Percentiles rank a stretch among this genome's conserved stretches.
These are phyloP conservation scores for Tetrahymena malaccensis DNA, from an alignment of 73 alveolate species.

Conservation along the genomic window DNA sequence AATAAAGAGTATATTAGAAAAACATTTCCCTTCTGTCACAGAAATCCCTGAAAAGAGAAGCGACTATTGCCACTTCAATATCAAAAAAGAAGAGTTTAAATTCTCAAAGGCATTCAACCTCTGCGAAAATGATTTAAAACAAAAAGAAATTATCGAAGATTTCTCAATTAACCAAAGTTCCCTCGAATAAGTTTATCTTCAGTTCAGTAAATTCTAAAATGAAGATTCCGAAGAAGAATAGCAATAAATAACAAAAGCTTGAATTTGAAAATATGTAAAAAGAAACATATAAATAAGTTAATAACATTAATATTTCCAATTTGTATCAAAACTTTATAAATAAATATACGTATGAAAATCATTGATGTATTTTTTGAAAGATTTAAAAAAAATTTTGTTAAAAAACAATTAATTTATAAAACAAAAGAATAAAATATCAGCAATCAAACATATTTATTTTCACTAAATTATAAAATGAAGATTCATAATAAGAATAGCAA, in stretches of 20 bases:
- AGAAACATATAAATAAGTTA: no score
- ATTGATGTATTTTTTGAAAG: no score
- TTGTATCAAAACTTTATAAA: no score
- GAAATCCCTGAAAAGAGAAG: background rate
- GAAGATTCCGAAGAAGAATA: background rate
- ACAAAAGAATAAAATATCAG: no score
- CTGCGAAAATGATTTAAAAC: background rate
- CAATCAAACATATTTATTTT: no score
- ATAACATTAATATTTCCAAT: no score
- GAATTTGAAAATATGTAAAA: no score
- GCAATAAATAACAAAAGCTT: background rate
- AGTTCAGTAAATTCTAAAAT: background rate
- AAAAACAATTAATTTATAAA: no score
- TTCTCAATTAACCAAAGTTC: background rate
- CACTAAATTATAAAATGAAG: background rate
- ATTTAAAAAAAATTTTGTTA: no score
- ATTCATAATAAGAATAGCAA: background rate
- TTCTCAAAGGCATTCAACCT: background rate
- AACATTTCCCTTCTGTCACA: background rate
- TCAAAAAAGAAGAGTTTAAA: background rate
- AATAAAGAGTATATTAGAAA: background rate
- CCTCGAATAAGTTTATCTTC: background rate
- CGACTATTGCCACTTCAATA: background rate
- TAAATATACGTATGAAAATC: no score
- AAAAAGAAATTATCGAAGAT: background rate